Evolutionary conservation across 1,284 basidiomycete genomes (phyloP).

Genomic region (Melampsora americana): DNA sequence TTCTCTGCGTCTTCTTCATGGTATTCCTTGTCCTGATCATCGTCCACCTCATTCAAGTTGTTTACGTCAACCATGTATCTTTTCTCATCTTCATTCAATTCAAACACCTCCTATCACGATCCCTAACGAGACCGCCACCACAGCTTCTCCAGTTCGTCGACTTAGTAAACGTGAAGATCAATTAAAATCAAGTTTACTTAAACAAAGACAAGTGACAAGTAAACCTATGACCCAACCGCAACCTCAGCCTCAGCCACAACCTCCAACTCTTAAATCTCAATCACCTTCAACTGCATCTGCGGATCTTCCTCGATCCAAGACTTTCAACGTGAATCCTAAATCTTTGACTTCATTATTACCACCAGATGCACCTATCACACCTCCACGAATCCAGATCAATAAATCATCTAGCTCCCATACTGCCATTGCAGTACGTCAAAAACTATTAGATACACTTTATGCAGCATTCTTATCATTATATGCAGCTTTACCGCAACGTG

Average conservation of each 20-base stretch:
- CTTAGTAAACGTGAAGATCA: not conserved
- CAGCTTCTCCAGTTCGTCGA: not conserved
- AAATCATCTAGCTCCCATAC: conserved; percentile 64
- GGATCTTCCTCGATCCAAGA: conserved; percentile 11
- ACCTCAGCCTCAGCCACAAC: conserved; percentile 50
- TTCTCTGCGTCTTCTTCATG: conserved; percentile 62
- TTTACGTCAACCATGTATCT: conserved; percentile 36
- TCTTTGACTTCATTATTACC: not conserved
- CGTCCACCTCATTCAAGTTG: conserved; percentile 52
- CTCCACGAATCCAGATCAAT: conserved; percentile 65
- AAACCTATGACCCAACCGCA: conserved; percentile 63
- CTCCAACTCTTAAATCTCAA: conserved; percentile 49
- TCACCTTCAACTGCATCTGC: conserved; percentile 11
- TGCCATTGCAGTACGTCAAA: conserved; percentile 66
- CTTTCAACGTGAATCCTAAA: not conserved
- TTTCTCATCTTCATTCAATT: conserved; percentile 44
- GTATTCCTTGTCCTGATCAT: conserved; percentile 64
- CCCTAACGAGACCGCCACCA: too few species aligned
- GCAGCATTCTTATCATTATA: conserved; percentile 69
- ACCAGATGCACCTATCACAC: conserved; percentile 57
- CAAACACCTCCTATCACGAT: not conserved
- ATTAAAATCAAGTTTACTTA: not conserved
- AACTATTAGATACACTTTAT: conserved; percentile 58
- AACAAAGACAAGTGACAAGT: conserved; percentile 7
- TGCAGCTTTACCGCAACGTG: conserved; percentile 58